Conservation (phyloP, 306 rosid genomes). For the Fragaria iinumae region DNA sequence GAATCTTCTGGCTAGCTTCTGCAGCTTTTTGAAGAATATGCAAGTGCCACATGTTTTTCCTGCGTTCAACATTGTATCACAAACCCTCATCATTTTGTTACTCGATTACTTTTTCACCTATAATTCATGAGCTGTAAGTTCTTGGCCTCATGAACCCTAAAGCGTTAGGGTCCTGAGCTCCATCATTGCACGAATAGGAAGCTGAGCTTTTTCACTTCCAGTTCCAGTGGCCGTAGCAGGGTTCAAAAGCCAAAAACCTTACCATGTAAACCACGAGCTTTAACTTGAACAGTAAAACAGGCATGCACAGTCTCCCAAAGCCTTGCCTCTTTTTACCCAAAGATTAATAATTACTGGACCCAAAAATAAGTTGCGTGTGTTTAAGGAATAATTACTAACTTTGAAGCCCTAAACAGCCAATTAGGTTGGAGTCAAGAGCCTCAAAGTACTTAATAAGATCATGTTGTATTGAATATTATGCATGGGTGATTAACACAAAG, state of each 20-base stretch:
- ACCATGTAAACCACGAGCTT: slow-evolving; percentile 35
- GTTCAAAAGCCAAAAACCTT: slow-evolving; percentile 23
- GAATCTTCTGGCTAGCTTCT: not conserved
- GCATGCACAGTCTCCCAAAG: slow-evolving; percentile 35
- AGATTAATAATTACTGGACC: slow-evolving; percentile 9
- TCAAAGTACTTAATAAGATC: not conserved
- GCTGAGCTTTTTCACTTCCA: slow-evolving; percentile 18
- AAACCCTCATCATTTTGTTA: slow-evolving; percentile 52
- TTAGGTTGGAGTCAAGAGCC: slow-evolving; percentile 39
- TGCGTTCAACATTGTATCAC: slow-evolving; percentile 38
- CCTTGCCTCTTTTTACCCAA: slow-evolving; percentile 25
- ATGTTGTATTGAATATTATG: not conserved
- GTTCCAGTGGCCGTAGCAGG: slow-evolving; percentile 20
- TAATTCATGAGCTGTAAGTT: slow-evolving; percentile 43
- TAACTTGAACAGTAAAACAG: not conserved
- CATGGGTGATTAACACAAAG: slow-evolving; percentile 20
- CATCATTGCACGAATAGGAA: slow-evolving; percentile 57
- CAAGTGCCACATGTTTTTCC: slow-evolving; percentile 25
- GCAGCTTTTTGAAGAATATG: slow-evolving; percentile 1
- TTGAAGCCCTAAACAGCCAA: slow-evolving; percentile 40
- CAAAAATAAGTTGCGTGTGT: slow-evolving; percentile 37
- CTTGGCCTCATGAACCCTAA: slow-evolving; percentile 24
- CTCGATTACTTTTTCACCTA: slow-evolving; percentile 38
- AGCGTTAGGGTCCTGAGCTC: slow-evolving; percentile 32
- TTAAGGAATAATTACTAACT: slow-evolving; percentile 12